These are phyloP conservation scores for Fusarium beomiforme DNA, from an alignment of 2,329 filamentous ascomycete species.

Conservation along the genomic window DNA sequence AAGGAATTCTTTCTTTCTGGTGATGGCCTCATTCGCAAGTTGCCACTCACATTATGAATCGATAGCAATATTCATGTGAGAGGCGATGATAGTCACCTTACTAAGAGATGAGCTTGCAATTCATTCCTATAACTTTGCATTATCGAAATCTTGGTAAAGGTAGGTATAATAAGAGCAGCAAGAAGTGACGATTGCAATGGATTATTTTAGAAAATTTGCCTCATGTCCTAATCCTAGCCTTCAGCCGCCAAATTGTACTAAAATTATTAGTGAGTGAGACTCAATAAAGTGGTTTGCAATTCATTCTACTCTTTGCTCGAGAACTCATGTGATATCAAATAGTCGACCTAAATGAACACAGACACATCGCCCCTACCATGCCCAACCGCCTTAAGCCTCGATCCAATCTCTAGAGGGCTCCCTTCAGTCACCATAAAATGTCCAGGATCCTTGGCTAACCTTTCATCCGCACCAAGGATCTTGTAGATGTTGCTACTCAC, in stretches of 20 bases:
- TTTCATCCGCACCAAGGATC: constrained; percentile 61
- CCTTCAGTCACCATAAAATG: constrained; percentile 74
- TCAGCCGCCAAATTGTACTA: fast-evolving
- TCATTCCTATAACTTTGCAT: not conserved
- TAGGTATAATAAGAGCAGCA: not conserved
- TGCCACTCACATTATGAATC: constrained; percentile 41
- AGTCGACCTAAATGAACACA: constrained; percentile 3
- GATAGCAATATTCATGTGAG: not conserved
- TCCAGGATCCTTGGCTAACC: constrained; percentile 39
- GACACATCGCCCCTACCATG: constrained; percentile 34
- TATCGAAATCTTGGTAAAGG: not conserved
- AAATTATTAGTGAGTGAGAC: fast-evolving
- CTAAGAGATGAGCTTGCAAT: not conserved
- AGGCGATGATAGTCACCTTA: not conserved
- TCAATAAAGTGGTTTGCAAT: not conserved
- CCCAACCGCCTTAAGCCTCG: constrained; percentile 29
- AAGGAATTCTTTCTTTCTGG: no score
- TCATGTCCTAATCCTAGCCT: not conserved
- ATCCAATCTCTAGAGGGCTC: constrained; percentile 68
- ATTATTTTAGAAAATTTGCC: not conserved
- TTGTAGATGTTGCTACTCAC: constrained; percentile 67
- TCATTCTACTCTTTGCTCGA: not conserved
- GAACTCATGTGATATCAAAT: not conserved
- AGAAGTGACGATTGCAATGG: not conserved
- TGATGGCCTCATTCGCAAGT: constrained; percentile 45